These are phyloP conservation scores for Sideroxylon spinosum DNA, from an alignment of 179 eudicot species.

Conservation along the genomic window DNA sequence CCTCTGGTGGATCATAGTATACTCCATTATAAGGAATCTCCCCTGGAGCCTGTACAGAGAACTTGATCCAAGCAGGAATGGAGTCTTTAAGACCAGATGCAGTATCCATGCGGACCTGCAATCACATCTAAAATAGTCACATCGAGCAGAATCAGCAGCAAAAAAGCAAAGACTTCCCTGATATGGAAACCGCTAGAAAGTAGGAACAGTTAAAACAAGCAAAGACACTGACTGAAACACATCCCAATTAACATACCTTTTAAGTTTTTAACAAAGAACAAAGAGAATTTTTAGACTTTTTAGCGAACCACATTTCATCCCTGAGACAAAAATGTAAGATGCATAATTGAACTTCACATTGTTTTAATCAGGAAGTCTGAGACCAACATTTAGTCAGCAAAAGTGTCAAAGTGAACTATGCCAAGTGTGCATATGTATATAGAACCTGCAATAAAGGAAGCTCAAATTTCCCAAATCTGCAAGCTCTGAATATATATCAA, in stretches of 20 bases:
- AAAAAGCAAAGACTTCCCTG: background rate
- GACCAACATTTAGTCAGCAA: background rate
- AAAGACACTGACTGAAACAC: background rate
- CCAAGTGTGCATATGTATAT: background rate
- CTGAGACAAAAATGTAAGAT: background rate
- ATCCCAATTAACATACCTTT: background rate
- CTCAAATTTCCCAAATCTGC: background rate
- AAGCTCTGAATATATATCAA: background rate
- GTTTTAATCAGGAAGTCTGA: background rate
- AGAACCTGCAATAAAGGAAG: background rate
- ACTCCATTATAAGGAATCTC: constrained; percentile 93
- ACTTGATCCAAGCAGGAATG: constrained; percentile 98
- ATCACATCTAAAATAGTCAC: background rate
- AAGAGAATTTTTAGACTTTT: too few species aligned
- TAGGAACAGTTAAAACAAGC: background rate
- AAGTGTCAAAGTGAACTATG: too few species aligned
- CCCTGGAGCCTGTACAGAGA: constrained; percentile 83
- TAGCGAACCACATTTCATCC: too few species aligned
- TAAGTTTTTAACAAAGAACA: background rate
- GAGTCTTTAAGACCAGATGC: constrained; percentile 97
- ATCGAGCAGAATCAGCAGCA: constrained; percentile 7
- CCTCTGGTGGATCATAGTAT: constrained; percentile 95
- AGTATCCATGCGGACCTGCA: constrained; percentile 94
- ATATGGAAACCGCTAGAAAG: background rate
- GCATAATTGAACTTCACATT: background rate